These are phyloP conservation scores for Jackrogersella multiformis DNA, from an alignment of 495 filamentous ascomycete species.

Conservation along the genomic window DNA sequence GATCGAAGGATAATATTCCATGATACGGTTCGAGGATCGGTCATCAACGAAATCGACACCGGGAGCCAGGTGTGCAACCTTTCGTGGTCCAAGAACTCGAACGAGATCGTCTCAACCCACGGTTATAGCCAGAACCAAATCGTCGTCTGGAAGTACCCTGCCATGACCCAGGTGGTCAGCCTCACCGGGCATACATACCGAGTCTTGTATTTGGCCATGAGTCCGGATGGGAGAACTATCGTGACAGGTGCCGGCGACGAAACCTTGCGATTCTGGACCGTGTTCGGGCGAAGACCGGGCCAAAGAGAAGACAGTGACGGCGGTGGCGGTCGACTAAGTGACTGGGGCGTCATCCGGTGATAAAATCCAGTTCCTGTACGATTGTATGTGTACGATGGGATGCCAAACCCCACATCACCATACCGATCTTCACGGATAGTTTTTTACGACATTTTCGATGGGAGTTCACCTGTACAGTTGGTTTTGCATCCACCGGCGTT, in stretches of 20 bases:
- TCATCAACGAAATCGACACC: conserved; percentile 88
- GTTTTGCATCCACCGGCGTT: conserved; percentile 39
- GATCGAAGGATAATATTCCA: conserved; percentile 97
- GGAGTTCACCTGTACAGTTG: conserved; percentile 15
- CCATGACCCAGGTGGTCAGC: conserved; percentile 94
- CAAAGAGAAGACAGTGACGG: conserved; percentile 60
- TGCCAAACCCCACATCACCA: conserved; percentile 7
- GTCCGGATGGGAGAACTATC: conserved; percentile 89
- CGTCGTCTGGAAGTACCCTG: conserved; percentile 98
- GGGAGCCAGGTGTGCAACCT: conserved; percentile 98
- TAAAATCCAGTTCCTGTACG: neutral
- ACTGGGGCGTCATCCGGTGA: conserved; percentile 78
- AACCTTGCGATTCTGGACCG: conserved; percentile 95
- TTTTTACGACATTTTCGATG: conserved; percentile 35
- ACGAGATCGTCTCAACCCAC: conserved; percentile 96
- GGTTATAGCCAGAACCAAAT: conserved; percentile 99
- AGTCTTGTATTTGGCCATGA: conserved; percentile 96
- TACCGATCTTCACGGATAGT: conserved; percentile 11
- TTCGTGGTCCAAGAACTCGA: conserved; percentile 93
- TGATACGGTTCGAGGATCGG: conserved; percentile 83
- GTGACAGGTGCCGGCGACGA: conserved; percentile 98
- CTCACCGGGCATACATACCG: conserved; percentile 96
- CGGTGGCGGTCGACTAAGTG: conserved; percentile 66
- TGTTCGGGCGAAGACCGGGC: conserved; percentile 76
- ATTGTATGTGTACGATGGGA: conserved; percentile 27